Evolutionary conservation across 202 grass and related monocot genomes (phyloP), one percentile per base, ranked within the genome.

Genomic region (Zizania palustris): DNA sequence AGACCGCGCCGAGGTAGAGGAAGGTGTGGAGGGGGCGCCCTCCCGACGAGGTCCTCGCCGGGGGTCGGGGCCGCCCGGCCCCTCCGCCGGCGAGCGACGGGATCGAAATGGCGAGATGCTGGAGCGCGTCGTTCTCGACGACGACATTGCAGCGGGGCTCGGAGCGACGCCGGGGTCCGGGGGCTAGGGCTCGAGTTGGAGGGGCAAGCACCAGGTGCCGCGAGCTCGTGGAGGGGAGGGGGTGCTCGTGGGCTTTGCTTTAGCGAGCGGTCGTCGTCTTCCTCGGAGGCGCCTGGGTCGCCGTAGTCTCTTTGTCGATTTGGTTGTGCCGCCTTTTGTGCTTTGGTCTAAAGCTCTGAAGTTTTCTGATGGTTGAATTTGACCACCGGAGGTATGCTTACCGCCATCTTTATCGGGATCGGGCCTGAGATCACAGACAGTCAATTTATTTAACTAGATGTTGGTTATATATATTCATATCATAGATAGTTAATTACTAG

Each of bases 61-160:
- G 59, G 0, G n/a, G n/a, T n/a, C 51, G 41, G 20, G 5, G 68
- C 33, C 9, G 61, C 69, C 11, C 75, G 9, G 36, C 58, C 64
- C 5, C 59, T n/a, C 49, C 19, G 36, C 57, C 1, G 77, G 53
- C 28, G 81, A 51, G 70, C 76, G 82, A 65, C 91, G 85, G 84
- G 95, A 97, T 87, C 95, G 95, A 43, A 97, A 97, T 22, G 95
- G 95, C 42, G 95, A 94, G 38, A 97, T 97, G 87, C 91, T 90
- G 63, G 95, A 90, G 57, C 95, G 84, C 87, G 83, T 55, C 42
- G 89, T 78, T 60, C 76, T 93, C 63, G n/a, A n/a, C n/a, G 87
- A 88, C 69, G 95, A 92, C 95, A 97, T 97, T 87, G 82, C 35
- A 21, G 76, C 69, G 3, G 65, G 40, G 48, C 33, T 6, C 56